Evolutionary conservation across 495 filamentous ascomycete genomes (phyloP).

Genomic region (Massariosphaeria phaeospora): DNA sequence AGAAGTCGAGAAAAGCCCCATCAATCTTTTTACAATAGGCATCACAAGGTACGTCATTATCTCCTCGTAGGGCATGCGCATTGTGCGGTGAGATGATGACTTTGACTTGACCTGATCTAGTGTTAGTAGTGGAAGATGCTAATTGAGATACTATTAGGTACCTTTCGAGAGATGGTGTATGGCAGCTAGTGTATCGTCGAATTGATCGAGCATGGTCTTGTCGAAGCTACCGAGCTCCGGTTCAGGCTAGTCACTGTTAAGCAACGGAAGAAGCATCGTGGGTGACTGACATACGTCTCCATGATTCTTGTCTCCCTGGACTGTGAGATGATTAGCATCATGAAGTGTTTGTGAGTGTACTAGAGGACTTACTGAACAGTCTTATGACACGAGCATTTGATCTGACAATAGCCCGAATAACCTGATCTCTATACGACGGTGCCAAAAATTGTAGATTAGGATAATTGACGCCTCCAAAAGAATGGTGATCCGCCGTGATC

Average conservation of each 20-base stretch:
- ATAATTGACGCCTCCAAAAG: constrained; percentile 31
- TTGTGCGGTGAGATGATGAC: constrained; percentile 33
- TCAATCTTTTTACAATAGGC: constrained; percentile 24
- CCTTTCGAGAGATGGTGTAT: constrained; percentile 29
- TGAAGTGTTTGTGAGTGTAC: background rate
- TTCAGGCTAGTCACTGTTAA: constrained; percentile 19
- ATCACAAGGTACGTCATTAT: constrained; percentile 25
- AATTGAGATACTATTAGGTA: background rate
- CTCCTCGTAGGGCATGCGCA: constrained; percentile 24
- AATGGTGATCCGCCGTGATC: constrained; percentile 24
- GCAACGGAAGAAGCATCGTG: background rate
- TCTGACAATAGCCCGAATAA: constrained; percentile 25
- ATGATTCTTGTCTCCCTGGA: constrained; percentile 9
- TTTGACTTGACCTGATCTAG: constrained; percentile 22
- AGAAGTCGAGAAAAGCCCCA: constrained; percentile 29
- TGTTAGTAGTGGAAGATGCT: background rate
- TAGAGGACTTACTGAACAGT: constrained; percentile 23
- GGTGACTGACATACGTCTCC: constrained; percentile 15
- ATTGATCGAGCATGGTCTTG: constrained; percentile 18
- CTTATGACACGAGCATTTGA: constrained; percentile 23
- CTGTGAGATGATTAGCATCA: constrained; percentile 5
- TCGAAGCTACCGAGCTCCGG: constrained; percentile 23
- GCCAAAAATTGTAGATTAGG: constrained; percentile 22
- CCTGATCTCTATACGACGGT: constrained; percentile 10
- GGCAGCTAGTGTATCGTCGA: constrained; percentile 26